A percentile compares a stretch with the other conserved stretches of the same genome.
Conservation (phyloP, 441 rosid species). For the Aquilaria agallochum region DNA sequence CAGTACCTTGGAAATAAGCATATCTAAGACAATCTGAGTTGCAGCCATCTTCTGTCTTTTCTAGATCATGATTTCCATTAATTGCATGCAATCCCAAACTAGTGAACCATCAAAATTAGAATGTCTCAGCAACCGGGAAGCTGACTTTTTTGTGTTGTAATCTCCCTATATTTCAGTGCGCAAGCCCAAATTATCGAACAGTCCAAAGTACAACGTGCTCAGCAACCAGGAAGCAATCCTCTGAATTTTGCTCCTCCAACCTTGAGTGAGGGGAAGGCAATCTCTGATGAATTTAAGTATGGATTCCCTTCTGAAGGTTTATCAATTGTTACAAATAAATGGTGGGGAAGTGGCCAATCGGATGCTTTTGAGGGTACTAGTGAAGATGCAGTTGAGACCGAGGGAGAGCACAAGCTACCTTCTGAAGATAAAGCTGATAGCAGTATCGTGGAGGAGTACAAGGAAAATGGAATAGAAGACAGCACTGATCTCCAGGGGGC, state of each 20-base stretch:
- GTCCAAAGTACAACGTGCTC: conserved; percentile 24
- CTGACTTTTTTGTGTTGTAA: too few relatives aligned
- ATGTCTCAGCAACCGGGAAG: conserved; percentile 36
- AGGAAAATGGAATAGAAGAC: conserved; percentile 20
- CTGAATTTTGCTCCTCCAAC: conserved; percentile 24
- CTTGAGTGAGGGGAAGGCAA: conserved; percentile 39
- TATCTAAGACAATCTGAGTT: too few relatives aligned
- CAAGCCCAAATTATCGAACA: conserved; percentile 16
- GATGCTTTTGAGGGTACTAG: conserved; percentile 11
- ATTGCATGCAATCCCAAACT: conserved; percentile 7
- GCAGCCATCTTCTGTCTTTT: too few relatives aligned
- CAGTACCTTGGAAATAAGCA: too few relatives aligned
- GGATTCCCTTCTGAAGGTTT: conserved; percentile 73
- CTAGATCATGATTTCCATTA: too few relatives aligned
- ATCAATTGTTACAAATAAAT: conserved; percentile 40
- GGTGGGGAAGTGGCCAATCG: conserved; percentile 54
- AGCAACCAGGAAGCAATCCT: conserved; percentile 40
- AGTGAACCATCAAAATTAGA: conserved; percentile 19
- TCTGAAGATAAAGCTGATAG: conserved; percentile 17
- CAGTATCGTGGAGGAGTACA: conserved; percentile 17
- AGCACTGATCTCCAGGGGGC: conserved; percentile 20
- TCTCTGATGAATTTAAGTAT: conserved; percentile 55
- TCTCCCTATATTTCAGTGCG: too few relatives aligned
- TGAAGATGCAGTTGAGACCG: conserved; percentile 23
- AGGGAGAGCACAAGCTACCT: conserved; percentile 24